Evolutionary conservation across 257 asterid genomes (phyloP).

Genomic region (Ajuga chamaepitys): DNA sequence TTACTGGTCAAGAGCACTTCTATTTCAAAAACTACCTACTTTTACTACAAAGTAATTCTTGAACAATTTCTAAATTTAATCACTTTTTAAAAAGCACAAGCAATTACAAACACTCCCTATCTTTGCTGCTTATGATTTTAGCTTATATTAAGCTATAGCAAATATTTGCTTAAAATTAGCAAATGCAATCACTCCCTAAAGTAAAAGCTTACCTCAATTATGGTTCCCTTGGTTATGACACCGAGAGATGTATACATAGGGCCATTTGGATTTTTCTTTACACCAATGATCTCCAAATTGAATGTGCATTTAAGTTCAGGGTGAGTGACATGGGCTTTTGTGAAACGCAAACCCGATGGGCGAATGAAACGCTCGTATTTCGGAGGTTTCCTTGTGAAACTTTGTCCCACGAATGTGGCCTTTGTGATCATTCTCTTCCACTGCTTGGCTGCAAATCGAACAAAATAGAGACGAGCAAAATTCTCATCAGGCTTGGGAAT

Average conservation of each 20-base stretch:
- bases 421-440: slow-evolving; percentile 99
- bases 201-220: slow-evolving; percentile 76
- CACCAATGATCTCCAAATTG: slow-evolving; percentile 86
- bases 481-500: neutral
- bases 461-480: neutral
- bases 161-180: too few relatives aligned
- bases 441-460: slow-evolving; percentile 66
- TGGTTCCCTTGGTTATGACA: slow-evolving; percentile 82
- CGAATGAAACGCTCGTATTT: slow-evolving; percentile 95
- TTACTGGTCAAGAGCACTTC: too few relatives aligned
- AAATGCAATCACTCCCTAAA: too few relatives aligned
- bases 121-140: too few relatives aligned
- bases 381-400: slow-evolving; percentile 95
- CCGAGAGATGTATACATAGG: slow-evolving; percentile 95
- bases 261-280: slow-evolving; percentile 95
- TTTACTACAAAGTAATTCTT: too few relatives aligned
- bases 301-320: slow-evolving; percentile 95
- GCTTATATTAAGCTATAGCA: too few relatives aligned
- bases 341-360: slow-evolving; percentile 83
- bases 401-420: slow-evolving; percentile 89
- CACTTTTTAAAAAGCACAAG: too few relatives aligned
- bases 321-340: slow-evolving; percentile 93
- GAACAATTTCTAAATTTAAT: too few relatives aligned
- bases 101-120: too few relatives aligned
- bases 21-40: too few relatives aligned